These are phyloP conservation scores for Scedosporium aurantiacum DNA, from an alignment of 2,329 filamentous ascomycete species.

Conservation along the genomic window DNA sequence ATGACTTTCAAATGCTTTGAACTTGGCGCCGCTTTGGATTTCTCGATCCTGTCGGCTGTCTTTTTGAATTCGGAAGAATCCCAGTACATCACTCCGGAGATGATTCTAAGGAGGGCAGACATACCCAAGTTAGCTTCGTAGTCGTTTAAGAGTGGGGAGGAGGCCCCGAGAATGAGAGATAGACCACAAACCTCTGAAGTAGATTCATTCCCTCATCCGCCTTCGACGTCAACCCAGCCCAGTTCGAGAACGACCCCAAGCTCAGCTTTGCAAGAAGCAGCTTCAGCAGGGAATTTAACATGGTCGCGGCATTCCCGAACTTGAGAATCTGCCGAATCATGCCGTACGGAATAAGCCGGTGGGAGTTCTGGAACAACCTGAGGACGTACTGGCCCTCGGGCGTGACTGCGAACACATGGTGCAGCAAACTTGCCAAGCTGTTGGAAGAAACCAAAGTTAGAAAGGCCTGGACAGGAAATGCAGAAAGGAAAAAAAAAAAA, in stretches of 20 bases:
- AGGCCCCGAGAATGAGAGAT: no score
- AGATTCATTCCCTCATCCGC: slow-evolving; percentile 73
- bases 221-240: slow-evolving; percentile 61
- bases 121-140: neutral
- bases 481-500: neutral
- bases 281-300: slow-evolving; percentile 66
- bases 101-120: slow-evolving; percentile 40
- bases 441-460: slow-evolving; percentile 8
- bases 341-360: slow-evolving; percentile 61
- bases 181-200: slow-evolving; percentile 42
- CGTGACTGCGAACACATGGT: slow-evolving; percentile 61
- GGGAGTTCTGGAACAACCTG: slow-evolving; percentile 57
- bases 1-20: slow-evolving; percentile 51
- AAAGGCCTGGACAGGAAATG: neutral
- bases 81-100: slow-evolving; percentile 62
- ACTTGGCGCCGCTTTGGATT: slow-evolving; percentile 34
- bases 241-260: slow-evolving; percentile 64
- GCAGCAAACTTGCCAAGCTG: slow-evolving; percentile 62
- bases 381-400: slow-evolving; percentile 66
- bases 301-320: slow-evolving; percentile 68
- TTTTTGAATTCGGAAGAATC: slow-evolving; percentile 62
- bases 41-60: slow-evolving; percentile 52
- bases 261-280: slow-evolving; percentile 69
- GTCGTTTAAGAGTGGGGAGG: slow-evolving; percentile 4
- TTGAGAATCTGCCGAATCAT: slow-evolving; percentile 62